Percentiles rank a stretch among this genome's conserved stretches.
Evolutionary conservation across 805 yeast genomes (phyloP).

Genomic region (Candida mattraensis): DNA sequence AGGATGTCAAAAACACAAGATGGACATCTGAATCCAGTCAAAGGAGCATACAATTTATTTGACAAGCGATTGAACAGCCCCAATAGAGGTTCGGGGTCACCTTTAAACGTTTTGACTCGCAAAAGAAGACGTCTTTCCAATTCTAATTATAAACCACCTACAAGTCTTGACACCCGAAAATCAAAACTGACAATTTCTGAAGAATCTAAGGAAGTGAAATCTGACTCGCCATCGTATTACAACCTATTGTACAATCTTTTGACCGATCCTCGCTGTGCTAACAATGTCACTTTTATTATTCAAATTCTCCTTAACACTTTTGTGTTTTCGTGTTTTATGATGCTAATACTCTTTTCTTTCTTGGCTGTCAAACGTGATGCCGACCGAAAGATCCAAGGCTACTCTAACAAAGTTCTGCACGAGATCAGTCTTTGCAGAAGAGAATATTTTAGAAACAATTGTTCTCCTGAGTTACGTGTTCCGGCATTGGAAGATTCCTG

Average conservation of each 20-base stretch:
- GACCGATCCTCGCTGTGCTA: slow-evolving; percentile 29
- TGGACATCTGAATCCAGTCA: slow-evolving; percentile 28
- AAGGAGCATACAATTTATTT: slow-evolving; percentile 32
- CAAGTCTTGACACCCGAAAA: slow-evolving; percentile 2
- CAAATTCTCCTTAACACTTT: slow-evolving; percentile 29
- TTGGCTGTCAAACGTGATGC: slow-evolving; percentile 53
- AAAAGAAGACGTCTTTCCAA: slow-evolving; percentile 21
- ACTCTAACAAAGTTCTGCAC: slow-evolving; percentile 56
- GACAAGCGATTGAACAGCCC: slow-evolving; percentile 20
- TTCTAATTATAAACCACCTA: background rate
- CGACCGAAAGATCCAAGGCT: slow-evolving; percentile 62
- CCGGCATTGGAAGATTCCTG: slow-evolving; percentile 77
- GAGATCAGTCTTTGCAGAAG: slow-evolving; percentile 69
- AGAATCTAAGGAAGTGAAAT: background rate
- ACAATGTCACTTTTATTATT: slow-evolving; percentile 26
- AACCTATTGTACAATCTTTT: slow-evolving; percentile 16
- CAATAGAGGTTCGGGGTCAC: slow-evolving; percentile 11
- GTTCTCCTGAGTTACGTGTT: slow-evolving; percentile 61
- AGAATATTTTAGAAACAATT: slow-evolving; percentile 70
- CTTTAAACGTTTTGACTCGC: slow-evolving; percentile 11
- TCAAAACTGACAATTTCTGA: slow-evolving; percentile 1
- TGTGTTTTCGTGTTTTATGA: slow-evolving; percentile 21
- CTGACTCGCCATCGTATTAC: slow-evolving; percentile 6
- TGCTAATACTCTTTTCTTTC: slow-evolving; percentile 21
- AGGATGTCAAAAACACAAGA: slow-evolving; percentile 19